Evolutionary conservation across 345 rosid species (phyloP).

Genomic region (Arabis alpina): DNA sequence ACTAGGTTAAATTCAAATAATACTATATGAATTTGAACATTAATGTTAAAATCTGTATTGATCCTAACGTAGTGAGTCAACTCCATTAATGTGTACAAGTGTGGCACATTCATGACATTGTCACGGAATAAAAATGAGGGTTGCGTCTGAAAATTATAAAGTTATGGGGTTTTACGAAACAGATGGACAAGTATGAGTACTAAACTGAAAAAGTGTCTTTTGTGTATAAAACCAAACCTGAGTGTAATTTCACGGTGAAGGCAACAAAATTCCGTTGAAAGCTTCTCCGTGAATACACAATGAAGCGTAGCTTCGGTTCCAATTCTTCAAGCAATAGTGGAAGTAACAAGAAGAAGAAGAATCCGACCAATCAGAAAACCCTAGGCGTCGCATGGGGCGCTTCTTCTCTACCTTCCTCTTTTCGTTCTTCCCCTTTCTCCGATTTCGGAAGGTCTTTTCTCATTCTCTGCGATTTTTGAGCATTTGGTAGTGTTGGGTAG

Average conservation of each 20-base stretch:
- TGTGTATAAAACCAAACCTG: background rate
- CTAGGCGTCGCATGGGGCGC: slow-evolving; percentile 93
- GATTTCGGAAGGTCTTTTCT: slow-evolving; percentile 71
- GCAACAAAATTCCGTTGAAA: slow-evolving; percentile 33
- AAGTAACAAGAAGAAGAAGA: slow-evolving; percentile 45
- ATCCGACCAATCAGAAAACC: slow-evolving; percentile 73
- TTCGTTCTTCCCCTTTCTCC: slow-evolving; percentile 72
- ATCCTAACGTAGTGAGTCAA: too few relatives aligned
- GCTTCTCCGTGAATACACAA: slow-evolving; percentile 41
- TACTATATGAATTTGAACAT: too few relatives aligned
- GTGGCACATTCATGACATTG: too few relatives aligned
- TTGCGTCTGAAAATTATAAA: background rate
- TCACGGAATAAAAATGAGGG: too few relatives aligned
- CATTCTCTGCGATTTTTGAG: slow-evolving; percentile 6
- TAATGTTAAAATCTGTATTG: too few relatives aligned
- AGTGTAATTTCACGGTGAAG: background rate
- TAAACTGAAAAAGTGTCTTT: slow-evolving; percentile 12
- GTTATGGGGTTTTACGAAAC: background rate
- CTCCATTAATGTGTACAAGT: too few relatives aligned
- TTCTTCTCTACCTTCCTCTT: slow-evolving; percentile 69
- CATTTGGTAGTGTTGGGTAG: slow-evolving; percentile 7
- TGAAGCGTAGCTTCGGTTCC: slow-evolving; percentile 70
- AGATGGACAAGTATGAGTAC: background rate
- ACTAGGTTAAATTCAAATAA: too few relatives aligned
- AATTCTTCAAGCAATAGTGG: slow-evolving; percentile 46